These are phyloP conservation scores for Lachnellula occidentalis DNA, from an alignment of 2,329 filamentous ascomycete species.

Conservation along the genomic window DNA sequence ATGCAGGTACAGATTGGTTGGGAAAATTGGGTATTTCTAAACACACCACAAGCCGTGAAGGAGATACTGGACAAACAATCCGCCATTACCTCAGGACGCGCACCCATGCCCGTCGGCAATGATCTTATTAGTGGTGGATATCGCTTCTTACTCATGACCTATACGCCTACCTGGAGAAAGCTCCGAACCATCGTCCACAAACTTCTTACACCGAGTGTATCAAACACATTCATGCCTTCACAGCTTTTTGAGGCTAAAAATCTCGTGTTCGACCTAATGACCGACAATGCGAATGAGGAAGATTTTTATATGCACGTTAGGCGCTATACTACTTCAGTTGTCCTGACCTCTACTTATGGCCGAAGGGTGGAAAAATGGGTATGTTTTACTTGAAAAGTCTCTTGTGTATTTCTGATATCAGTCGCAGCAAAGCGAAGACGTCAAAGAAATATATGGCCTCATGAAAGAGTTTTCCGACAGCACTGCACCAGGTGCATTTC, in stretches of 20 bases:
- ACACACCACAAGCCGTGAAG: slow-evolving; percentile 38
- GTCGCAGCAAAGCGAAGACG: slow-evolving; percentile 26
- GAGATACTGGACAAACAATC: slow-evolving; percentile 40
- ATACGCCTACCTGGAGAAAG: slow-evolving; percentile 36
- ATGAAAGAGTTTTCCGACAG: slow-evolving; percentile 20
- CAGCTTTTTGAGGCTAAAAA: slow-evolving; percentile 43
- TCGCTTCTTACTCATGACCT: slow-evolving; percentile 38
- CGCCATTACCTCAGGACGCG: slow-evolving; percentile 32
- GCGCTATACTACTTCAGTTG: slow-evolving; percentile 5
- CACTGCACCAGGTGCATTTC: slow-evolving; percentile 34
- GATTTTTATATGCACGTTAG: slow-evolving; percentile 29
- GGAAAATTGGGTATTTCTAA: slow-evolving; percentile 41
- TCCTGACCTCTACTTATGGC: slow-evolving; percentile 13
- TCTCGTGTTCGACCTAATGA: slow-evolving; percentile 37
- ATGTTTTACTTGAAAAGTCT: not conserved
- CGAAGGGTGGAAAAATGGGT: slow-evolving; percentile 2
- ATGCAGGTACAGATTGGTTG: slow-evolving; percentile 40
- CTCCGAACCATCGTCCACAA: slow-evolving; percentile 35
- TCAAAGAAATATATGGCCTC: slow-evolving; percentile 4
- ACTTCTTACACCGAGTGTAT: slow-evolving; percentile 33
- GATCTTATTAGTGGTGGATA: slow-evolving; percentile 36
- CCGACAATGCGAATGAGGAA: slow-evolving; percentile 28
- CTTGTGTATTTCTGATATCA: not conserved
- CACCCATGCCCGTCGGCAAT: slow-evolving; percentile 35
- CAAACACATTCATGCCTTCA: slow-evolving; percentile 36